Percentiles rank a stretch among this genome's conserved stretches.
These are phyloP conservation scores for Vitis hybrid DNA, from an alignment of 177 flowering plant species.

Conservation along the genomic window DNA sequence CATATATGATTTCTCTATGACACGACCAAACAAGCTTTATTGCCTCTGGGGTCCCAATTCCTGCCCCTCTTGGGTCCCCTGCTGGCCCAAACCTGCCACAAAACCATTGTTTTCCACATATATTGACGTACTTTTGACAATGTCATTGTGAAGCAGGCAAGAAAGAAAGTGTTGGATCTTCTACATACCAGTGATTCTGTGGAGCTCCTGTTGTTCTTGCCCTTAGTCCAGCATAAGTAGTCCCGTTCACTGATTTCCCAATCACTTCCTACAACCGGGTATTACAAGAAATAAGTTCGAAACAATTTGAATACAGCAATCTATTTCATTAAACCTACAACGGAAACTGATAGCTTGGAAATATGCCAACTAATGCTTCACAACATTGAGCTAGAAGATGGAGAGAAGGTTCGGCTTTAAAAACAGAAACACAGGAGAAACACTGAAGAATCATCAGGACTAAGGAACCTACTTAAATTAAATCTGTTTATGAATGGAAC, in stretches of 20 bases:
- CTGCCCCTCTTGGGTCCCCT: conserved; percentile 98
- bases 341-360: no score
- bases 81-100: conserved; percentile 93
- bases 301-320: neutral
- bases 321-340: no score
- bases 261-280: conserved; percentile 66
- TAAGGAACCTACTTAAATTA: no score
- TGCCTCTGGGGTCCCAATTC: conserved; percentile 99
- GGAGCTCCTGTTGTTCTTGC: conserved; percentile 99
- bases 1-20: conserved; percentile 95
- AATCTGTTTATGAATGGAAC: no score
- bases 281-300: neutral
- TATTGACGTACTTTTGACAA: neutral
- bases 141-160: neutral
- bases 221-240: conserved; percentile 94
- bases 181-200: conserved; percentile 89
- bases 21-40: conserved; percentile 98
- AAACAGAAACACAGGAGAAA: no score
- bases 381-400: no score
- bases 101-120: conserved; percentile 1
- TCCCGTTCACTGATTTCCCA: conserved; percentile 94
- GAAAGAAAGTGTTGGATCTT: neutral
- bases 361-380: no score
- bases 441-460: no score
- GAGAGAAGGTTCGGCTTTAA: no score